phyloP scores from a whole-genome alignment of 768 basidiomycete genomes.

The Amanita fuliginea region DNA sequence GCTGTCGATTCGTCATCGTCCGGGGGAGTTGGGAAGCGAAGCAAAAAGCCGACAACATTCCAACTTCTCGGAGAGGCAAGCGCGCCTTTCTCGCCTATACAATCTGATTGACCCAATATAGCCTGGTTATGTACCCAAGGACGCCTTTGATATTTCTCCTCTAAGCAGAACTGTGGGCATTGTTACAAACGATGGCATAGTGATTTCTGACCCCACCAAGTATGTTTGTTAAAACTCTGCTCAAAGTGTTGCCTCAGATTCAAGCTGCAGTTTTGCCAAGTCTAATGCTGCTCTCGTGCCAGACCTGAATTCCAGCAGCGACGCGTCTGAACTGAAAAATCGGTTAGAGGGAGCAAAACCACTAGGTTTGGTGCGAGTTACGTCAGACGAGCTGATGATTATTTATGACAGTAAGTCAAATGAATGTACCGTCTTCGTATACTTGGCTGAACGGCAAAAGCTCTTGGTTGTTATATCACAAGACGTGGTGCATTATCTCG shows the following conservation, averaged over 20 bases:
- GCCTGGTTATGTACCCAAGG: constrained; percentile 63
- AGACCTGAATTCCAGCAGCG: constrained; percentile 34
- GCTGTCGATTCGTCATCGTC: constrained; percentile 28
- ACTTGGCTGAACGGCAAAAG: constrained; percentile 22
- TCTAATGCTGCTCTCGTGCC: constrained; percentile 43
- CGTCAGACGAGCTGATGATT: constrained; percentile 48
- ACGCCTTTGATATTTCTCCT: constrained; percentile 49
- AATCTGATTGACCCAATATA: constrained; percentile 16
- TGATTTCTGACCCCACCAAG: constrained; percentile 61
- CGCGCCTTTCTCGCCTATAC: neutral
- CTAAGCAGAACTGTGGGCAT: constrained; percentile 56
- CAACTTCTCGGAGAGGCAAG: constrained; percentile 54
- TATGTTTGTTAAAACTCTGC: constrained; percentile 21
- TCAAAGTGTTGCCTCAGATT: neutral
- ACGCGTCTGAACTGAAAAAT: constrained; percentile 42
- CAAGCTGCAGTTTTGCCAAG: constrained; percentile 24
- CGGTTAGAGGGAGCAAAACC: constrained; percentile 48
- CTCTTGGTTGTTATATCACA: constrained; percentile 67
- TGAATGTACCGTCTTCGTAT: neutral
- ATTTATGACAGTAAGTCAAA: constrained; percentile 57
- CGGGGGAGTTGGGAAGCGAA: constrained; percentile 24
- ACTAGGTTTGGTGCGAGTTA: constrained; percentile 53
- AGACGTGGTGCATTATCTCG: constrained; percentile 58
- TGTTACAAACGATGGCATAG: constrained; percentile 51
- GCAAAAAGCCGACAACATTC: constrained; percentile 35